A percentile compares a stretch with the other conserved stretches of the same genome.
These are phyloP conservation scores for Volvox africanus DNA, from an alignment of 139 green algal genomes.

Conservation along the genomic window DNA sequence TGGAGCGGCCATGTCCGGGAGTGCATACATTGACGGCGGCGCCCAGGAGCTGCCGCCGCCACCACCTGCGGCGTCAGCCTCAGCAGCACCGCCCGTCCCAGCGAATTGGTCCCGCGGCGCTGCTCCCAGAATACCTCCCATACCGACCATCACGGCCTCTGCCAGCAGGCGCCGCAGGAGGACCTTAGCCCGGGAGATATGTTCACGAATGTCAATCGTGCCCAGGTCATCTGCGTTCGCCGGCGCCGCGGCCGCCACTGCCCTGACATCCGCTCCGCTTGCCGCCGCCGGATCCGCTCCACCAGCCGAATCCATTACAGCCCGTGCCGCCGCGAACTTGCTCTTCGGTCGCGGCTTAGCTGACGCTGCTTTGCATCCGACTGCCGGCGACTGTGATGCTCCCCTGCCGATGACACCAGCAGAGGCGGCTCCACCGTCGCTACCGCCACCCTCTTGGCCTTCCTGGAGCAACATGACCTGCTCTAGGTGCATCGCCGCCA, in stretches of 20 bases:
- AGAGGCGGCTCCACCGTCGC: not conserved
- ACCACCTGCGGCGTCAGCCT: not conserved
- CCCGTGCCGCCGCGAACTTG: not conserved
- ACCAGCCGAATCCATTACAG: not conserved
- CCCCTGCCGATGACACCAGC: not conserved
- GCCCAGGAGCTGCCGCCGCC: not conserved
- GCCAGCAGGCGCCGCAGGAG: slow-evolving; percentile 29
- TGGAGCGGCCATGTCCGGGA: no score
- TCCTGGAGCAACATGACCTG: not conserved
- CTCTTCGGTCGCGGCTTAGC: not conserved
- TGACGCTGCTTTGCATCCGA: not conserved
- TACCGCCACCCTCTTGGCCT: not conserved
- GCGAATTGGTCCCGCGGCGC: not conserved
- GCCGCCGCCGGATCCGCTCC: not conserved
- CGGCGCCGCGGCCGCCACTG: not conserved
- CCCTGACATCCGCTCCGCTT: not conserved
- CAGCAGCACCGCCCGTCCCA: not conserved
- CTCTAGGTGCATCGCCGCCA: slow-evolving; percentile 39
- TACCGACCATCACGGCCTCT: not conserved
- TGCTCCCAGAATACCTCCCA: not conserved
- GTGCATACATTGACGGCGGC: not conserved
- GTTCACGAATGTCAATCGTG: not conserved
- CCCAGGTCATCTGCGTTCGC: not conserved
- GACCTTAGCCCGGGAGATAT: not conserved
- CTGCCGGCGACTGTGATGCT: not conserved